Evolutionary conservation across 2,329 filamentous ascomycete species (phyloP).

Genomic region (Penicillium paneum): DNA sequence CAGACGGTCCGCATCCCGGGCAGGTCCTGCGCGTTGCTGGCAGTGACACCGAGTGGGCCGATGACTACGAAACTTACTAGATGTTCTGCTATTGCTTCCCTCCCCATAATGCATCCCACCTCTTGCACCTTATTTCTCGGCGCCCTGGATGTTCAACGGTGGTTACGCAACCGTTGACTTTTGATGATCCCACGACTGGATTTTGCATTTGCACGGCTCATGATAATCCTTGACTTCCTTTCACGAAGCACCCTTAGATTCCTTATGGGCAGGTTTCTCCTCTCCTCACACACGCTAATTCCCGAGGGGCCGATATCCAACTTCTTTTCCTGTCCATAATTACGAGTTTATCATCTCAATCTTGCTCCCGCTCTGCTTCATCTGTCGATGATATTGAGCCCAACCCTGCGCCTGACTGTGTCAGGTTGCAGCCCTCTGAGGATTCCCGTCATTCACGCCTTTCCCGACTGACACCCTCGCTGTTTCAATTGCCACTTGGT

Average conservation of each 20-base stretch:
- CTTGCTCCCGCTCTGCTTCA: conserved; percentile 22
- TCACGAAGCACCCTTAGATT: conserved; percentile 16
- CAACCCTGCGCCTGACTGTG: conserved; percentile 4
- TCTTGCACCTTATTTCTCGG: conserved; percentile 5
- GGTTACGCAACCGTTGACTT: conserved; percentile 17
- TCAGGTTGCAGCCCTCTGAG: conserved; percentile 4
- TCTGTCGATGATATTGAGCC: conserved; percentile 18
- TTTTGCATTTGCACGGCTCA: conserved; percentile 20
- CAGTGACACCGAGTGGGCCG: conserved; percentile 54
- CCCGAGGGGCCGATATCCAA: conserved; percentile 12
- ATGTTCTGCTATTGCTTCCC: background rate
- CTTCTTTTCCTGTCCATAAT: conserved; percentile 32
- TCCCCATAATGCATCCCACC: background rate
- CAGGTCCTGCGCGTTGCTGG: conserved; percentile 48
- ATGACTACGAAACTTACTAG: conserved; percentile 48
- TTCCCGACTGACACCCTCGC: conserved; percentile 7
- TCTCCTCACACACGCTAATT: conserved; percentile 8
- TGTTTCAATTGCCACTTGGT: conserved; percentile 16
- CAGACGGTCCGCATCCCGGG: conserved; percentile 41
- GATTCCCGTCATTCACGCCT: conserved; percentile 1
- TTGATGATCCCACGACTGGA: conserved; percentile 32
- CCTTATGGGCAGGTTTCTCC: conserved; percentile 14
- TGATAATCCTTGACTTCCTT: conserved; percentile 19
- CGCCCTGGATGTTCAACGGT: conserved; percentile 20
- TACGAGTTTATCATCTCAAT: conserved; percentile 28